phyloP scores from a whole-genome alignment of 2,329 filamentous ascomycete genomes.

The Phialophora tarda region DNA sequence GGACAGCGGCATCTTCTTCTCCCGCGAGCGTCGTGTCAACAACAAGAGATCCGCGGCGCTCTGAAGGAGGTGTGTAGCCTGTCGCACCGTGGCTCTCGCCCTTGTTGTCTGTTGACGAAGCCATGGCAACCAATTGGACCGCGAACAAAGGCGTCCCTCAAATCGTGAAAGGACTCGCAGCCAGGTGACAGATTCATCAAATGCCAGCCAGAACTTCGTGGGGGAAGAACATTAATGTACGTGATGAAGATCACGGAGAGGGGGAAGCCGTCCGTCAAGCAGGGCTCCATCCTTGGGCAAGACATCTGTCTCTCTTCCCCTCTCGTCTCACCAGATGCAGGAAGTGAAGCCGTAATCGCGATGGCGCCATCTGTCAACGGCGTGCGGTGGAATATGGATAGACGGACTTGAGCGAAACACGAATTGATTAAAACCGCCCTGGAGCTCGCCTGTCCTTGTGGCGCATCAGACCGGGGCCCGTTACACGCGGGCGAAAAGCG shows the following conservation, averaged over 20 bases:
- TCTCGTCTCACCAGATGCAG: neutral
- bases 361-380: neutral
- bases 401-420: conserved; percentile 16
- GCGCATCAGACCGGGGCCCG: neutral
- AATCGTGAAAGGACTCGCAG: neutral
- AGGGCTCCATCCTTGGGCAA: neutral
- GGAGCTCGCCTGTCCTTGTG: neutral
- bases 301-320: neutral
- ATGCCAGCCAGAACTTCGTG: neutral
- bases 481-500: neutral
- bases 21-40: conserved; percentile 36
- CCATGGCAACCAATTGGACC: neutral
- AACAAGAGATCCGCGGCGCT: conserved; percentile 30
- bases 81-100: neutral
- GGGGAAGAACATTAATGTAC: neutral
- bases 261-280: neutral
- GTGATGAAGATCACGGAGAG: neutral
- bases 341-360: neutral
- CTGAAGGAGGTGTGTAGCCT: conserved; percentile 9
- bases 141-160: neutral
- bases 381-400: neutral
- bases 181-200: neutral
- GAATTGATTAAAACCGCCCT: neutral
- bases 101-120: conserved; percentile 10
- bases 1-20: conserved; percentile 49